These are phyloP conservation scores for Globisporangium paddicum DNA, from an alignment of 352 stramenopile species.

Conservation along the genomic window DNA sequence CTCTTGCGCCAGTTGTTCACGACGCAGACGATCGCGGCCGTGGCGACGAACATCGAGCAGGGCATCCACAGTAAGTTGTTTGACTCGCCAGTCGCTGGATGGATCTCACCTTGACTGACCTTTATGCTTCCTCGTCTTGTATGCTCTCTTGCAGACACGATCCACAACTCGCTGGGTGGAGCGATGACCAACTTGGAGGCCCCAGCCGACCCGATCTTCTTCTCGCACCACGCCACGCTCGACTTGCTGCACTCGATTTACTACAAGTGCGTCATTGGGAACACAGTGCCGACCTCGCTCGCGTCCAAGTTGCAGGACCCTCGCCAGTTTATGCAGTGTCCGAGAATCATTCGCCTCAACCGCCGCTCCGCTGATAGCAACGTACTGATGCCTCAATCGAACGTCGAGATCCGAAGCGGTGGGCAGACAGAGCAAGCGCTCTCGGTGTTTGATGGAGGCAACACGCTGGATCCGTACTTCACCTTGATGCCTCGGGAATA, in stretches of 20 bases:
- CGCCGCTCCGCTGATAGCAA: constrained; percentile 34
- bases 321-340: constrained; percentile 53
- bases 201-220: constrained; percentile 84
- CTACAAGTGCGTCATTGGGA: constrained; percentile 75
- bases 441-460: constrained; percentile 53
- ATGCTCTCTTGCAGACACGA: constrained; percentile 42
- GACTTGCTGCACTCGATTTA: constrained; percentile 84
- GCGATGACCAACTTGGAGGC: constrained; percentile 73
- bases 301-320: constrained; percentile 55
- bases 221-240: constrained; percentile 78
- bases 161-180: constrained; percentile 67
- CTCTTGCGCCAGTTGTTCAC: constrained; percentile 71
- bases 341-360: constrained; percentile 30
- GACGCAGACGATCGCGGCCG: constrained; percentile 51
- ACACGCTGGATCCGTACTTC: constrained; percentile 55
- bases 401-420: constrained; percentile 44
- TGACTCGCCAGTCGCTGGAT: background rate
- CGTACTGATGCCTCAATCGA: constrained; percentile 57
- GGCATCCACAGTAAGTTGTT: constrained; percentile 66
- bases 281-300: constrained; percentile 44
- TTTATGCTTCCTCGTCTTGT: constrained; percentile 3
- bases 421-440: constrained; percentile 28
- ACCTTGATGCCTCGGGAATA: constrained; percentile 54
- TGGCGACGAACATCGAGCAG: constrained; percentile 68
- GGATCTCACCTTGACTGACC: constrained; percentile 6